Evolutionary conservation across 257 asterid genomes (phyloP).

Genomic region (Nicotiana tomentosiformis): DNA sequence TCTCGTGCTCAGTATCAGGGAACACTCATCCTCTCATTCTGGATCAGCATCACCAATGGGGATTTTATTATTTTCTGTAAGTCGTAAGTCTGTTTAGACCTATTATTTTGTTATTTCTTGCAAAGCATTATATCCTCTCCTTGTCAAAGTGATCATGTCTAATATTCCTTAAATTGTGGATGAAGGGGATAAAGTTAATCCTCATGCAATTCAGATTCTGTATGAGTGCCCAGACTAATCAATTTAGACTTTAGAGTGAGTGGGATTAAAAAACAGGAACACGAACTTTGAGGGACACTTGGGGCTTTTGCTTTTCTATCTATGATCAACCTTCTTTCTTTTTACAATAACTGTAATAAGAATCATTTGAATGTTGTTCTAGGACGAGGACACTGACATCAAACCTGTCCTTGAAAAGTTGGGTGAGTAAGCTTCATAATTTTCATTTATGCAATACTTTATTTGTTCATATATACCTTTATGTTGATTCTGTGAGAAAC

Average conservation of each 20-base stretch:
- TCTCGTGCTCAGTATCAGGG: conserved; percentile 54
- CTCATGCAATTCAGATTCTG: not conserved
- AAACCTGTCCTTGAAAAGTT: conserved; percentile 60
- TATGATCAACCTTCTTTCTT: not conserved
- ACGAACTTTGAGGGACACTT: conserved; percentile 3
- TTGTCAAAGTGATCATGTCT: not conserved
- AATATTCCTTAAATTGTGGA: not conserved
- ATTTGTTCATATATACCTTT: not conserved
- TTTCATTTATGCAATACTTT: not conserved
- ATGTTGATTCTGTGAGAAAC: not conserved
- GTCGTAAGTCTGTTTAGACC: conserved; percentile 16
- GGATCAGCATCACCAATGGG: conserved; percentile 65
- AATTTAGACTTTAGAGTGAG: not conserved
- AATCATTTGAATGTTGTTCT: conserved; percentile 34
- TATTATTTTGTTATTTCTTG: not conserved
- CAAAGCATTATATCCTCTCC: not conserved
- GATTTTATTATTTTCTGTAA: conserved; percentile 64
- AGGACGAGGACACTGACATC: conserved; percentile 58
- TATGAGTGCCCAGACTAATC: not conserved
- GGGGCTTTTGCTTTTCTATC: conserved; percentile 1
- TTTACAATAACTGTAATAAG: conserved; percentile 23
- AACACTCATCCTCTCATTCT: conserved; percentile 45
- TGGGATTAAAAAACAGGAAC: not conserved
- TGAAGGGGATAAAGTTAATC: not conserved
- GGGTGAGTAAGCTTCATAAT: conserved; percentile 50